A percentile compares a stretch with the other conserved stretches of the same genome.
Evolutionary conservation across 2,329 filamentous ascomycete genomes (phyloP).

Genomic region (Clonostachys solani): DNA sequence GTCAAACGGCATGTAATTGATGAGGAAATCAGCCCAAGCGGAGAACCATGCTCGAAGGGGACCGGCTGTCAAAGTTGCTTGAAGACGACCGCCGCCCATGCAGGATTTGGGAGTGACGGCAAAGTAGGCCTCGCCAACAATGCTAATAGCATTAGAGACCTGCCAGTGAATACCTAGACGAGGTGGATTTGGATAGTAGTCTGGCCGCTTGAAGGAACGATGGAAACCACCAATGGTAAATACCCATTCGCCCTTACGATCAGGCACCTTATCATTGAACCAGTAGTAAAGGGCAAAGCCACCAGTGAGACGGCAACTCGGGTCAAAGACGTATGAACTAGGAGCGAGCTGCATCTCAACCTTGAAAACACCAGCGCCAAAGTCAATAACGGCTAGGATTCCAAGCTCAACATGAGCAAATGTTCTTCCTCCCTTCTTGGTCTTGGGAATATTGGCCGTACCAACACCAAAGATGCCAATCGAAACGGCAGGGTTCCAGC

Average conservation of each 20-base stretch:
- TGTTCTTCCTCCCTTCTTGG: too few species aligned
- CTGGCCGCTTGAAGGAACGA: conserved; percentile 21
- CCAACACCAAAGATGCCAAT: conserved; percentile 27
- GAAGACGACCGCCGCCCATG: conserved; percentile 33
- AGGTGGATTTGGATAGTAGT: conserved; percentile 27
- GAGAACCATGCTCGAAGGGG: conserved; percentile 31
- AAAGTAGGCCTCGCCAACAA: conserved; percentile 36
- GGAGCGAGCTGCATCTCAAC: conserved; percentile 33
- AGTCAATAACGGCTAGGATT: conserved; percentile 24
- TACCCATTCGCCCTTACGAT: conserved; percentile 31
- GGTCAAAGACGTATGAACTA: conserved; percentile 28
- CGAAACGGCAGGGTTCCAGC: conserved; percentile 19
- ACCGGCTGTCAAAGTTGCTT: conserved; percentile 19
- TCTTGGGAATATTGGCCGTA: conserved; percentile 17
- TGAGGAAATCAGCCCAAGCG: conserved; percentile 30
- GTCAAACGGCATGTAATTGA: conserved; percentile 32
- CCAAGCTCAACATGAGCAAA: conserved; percentile 31
- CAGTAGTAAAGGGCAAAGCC: conserved; percentile 34
- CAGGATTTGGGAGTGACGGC: conserved; percentile 36
- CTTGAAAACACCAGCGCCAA: conserved; percentile 24
- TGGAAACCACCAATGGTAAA: conserved; percentile 42
- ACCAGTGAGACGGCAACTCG: conserved; percentile 32
- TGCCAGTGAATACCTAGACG: conserved; percentile 31
- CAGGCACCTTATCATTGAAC: conserved; percentile 21
- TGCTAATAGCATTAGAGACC: conserved; percentile 18